Conservation (phyloP, 1,284 basidiomycete genomes). For the Rhodotorula sp. region DNA sequence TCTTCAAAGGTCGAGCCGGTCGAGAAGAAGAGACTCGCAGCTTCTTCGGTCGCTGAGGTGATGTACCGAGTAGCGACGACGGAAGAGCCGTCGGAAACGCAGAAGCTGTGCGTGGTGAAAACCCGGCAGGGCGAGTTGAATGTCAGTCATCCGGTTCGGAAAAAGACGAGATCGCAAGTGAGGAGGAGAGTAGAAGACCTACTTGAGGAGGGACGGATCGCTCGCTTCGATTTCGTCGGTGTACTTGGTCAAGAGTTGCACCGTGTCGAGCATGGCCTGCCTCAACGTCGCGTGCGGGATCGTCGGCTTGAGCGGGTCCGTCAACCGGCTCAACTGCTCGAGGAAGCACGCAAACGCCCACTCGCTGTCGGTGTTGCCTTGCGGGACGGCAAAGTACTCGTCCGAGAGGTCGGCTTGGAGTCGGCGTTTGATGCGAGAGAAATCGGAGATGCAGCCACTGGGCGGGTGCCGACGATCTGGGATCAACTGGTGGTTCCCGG, state of each 20-base stretch:
- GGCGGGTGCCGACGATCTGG: background rate
- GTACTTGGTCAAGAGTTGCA: slow-evolving; percentile 71
- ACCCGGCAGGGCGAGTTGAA: background rate
- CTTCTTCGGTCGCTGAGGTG: slow-evolving; percentile 83
- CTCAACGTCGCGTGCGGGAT: slow-evolving; percentile 66
- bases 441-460: slow-evolving; percentile 65
- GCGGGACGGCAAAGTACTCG: slow-evolving; percentile 76
- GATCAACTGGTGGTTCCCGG: background rate
- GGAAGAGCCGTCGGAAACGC: slow-evolving; percentile 87
- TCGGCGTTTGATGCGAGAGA: slow-evolving; percentile 72
- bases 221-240: slow-evolving; percentile 67
- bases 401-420: slow-evolving; percentile 71
- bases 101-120: slow-evolving; percentile 71
- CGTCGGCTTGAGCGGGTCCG: slow-evolving; percentile 67
- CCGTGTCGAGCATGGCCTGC: slow-evolving; percentile 81
- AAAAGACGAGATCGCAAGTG: too few species aligned
- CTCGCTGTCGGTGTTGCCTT: slow-evolving; percentile 87
- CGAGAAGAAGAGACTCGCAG: slow-evolving; percentile 67
- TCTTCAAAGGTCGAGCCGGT: slow-evolving; percentile 67
- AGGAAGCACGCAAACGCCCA: slow-evolving; percentile 91
- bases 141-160: too few species aligned
- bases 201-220: slow-evolving; percentile 46
- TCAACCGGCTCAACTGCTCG: slow-evolving; percentile 58
- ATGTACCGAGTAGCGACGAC: slow-evolving; percentile 95
- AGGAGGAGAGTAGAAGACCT: slow-evolving; percentile 54